Conservation (phyloP, 352 stramenopile species). For the Pythium phragmiticola region DNA sequence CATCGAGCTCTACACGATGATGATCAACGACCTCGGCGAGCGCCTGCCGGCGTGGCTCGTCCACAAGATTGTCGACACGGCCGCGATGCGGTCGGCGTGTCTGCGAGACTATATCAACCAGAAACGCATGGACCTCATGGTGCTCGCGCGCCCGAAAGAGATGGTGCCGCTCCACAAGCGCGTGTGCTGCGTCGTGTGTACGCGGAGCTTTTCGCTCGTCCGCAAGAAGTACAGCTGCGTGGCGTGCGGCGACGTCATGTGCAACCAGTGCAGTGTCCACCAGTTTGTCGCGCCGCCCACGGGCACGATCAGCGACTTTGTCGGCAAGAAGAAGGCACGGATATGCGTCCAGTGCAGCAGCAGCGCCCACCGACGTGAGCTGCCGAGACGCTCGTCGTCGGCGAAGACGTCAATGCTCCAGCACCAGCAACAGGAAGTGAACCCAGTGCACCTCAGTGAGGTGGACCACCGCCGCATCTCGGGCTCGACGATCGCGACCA, state of each 20-base stretch:
- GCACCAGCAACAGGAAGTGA: neutral
- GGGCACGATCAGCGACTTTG: conserved; percentile 34
- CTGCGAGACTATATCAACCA: conserved; percentile 81
- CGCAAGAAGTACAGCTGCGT: conserved; percentile 86
- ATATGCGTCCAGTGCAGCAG: conserved; percentile 81
- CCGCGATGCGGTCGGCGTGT: conserved; percentile 70
- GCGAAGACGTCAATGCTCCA: conserved; percentile 26
- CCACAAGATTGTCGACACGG: conserved; percentile 80
- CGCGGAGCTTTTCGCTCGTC: conserved; percentile 80
- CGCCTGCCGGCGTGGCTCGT: conserved; percentile 75
- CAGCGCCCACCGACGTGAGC: conserved; percentile 49
- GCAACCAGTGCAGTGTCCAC: conserved; percentile 73
- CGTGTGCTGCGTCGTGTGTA: conserved; percentile 80
- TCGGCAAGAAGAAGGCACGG: conserved; percentile 67
- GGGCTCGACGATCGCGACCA: conserved; percentile 16
- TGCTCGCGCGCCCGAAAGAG: conserved; percentile 62
- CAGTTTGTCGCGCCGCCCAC: conserved; percentile 65
- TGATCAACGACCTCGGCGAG: conserved; percentile 81
- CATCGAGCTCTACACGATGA: conserved; percentile 76
- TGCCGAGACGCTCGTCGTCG: conserved; percentile 39
- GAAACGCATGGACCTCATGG: conserved; percentile 63
- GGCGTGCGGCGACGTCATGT: conserved; percentile 80
- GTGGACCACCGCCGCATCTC: conserved; percentile 30
- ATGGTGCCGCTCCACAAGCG: conserved; percentile 70
- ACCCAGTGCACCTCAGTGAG: conserved; percentile 31